phyloP scores from a whole-genome alignment of 345 rosid species.

The Boechera stricta region DNA sequence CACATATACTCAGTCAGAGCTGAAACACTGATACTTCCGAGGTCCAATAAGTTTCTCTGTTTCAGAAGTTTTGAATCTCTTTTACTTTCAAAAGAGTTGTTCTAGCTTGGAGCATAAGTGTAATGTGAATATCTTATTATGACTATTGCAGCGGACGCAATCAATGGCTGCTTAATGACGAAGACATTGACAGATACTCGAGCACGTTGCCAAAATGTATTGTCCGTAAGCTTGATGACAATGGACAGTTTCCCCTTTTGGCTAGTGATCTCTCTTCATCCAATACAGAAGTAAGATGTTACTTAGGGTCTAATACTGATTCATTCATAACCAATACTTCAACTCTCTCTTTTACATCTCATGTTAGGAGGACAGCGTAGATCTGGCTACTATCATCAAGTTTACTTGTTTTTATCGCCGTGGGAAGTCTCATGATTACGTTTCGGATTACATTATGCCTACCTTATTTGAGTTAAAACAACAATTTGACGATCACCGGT shows the following conservation, averaged over 20 bases:
- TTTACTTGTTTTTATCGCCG: slow-evolving; percentile 59
- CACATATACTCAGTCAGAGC: slow-evolving; percentile 64
- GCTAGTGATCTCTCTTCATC: slow-evolving; percentile 50
- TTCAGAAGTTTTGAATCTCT: slow-evolving; percentile 12
- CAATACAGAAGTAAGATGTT: not conserved
- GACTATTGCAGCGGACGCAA: slow-evolving; percentile 64
- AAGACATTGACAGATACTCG: slow-evolving; percentile 61
- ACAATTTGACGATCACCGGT: slow-evolving; percentile 46
- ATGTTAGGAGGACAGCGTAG: slow-evolving; percentile 62
- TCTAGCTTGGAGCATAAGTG: not conserved
- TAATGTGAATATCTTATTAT: slow-evolving; percentile 23
- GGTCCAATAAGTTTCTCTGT: slow-evolving; percentile 46
- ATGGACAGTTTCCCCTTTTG: slow-evolving; percentile 82
- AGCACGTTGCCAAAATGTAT: slow-evolving; percentile 53
- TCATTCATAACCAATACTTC: not conserved
- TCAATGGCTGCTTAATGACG: slow-evolving; percentile 65
- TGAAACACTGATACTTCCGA: slow-evolving; percentile 60
- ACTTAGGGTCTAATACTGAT: slow-evolving; percentile 3
- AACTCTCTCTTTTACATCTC: not conserved
- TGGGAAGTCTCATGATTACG: slow-evolving; percentile 49
- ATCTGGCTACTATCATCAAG: slow-evolving; percentile 54
- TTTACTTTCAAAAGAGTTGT: not conserved
- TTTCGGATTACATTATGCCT: slow-evolving; percentile 61
- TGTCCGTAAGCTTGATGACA: slow-evolving; percentile 56
- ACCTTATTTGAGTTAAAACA: slow-evolving; percentile 55